phyloP scores from a whole-genome alignment of 2,329 filamentous ascomycete species.

The Stylonectria norvegica region DNA sequence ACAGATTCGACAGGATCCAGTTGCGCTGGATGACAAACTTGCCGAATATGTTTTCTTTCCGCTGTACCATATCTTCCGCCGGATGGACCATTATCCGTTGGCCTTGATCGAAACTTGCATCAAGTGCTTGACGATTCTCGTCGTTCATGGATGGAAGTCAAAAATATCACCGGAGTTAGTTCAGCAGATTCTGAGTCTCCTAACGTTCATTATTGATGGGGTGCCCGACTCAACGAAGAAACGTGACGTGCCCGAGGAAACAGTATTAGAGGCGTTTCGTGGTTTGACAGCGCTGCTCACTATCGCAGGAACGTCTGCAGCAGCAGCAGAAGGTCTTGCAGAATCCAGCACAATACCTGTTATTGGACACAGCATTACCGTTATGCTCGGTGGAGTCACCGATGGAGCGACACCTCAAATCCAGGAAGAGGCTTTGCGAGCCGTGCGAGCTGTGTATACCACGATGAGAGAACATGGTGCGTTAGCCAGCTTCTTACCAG shows the following conservation, averaged over 20 bases:
- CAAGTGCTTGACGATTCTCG: slow-evolving; percentile 68
- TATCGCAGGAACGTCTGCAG: slow-evolving; percentile 50
- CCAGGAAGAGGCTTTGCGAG: slow-evolving; percentile 65
- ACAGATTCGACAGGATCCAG: slow-evolving; percentile 42
- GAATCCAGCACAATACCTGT: slow-evolving; percentile 66
- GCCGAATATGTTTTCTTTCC: slow-evolving; percentile 96
- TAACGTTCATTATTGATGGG: slow-evolving; percentile 77
- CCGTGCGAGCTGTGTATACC: slow-evolving; percentile 59
- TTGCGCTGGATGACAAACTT: slow-evolving; percentile 70
- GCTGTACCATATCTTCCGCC: slow-evolving; percentile 78
- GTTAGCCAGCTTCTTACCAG: slow-evolving; percentile 81
- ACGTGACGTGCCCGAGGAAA: slow-evolving; percentile 63
- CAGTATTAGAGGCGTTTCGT: slow-evolving; percentile 65
- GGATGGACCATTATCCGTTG: slow-evolving; percentile 68
- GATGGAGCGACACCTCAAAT: slow-evolving; percentile 63
- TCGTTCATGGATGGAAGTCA: slow-evolving; percentile 74
- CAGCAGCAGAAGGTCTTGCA: slow-evolving; percentile 48
- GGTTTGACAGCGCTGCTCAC: slow-evolving; percentile 66
- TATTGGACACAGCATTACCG: slow-evolving; percentile 76
- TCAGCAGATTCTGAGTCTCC: slow-evolving; percentile 79
- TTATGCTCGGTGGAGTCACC: slow-evolving; percentile 71
- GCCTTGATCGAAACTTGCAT: slow-evolving; percentile 72
- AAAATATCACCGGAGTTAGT: slow-evolving; percentile 68
- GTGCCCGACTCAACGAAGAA: slow-evolving; percentile 52
- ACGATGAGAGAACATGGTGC: slow-evolving; percentile 70